Conservation (phyloP, 306 rosid genomes). For the Quercus cerris region DNA sequence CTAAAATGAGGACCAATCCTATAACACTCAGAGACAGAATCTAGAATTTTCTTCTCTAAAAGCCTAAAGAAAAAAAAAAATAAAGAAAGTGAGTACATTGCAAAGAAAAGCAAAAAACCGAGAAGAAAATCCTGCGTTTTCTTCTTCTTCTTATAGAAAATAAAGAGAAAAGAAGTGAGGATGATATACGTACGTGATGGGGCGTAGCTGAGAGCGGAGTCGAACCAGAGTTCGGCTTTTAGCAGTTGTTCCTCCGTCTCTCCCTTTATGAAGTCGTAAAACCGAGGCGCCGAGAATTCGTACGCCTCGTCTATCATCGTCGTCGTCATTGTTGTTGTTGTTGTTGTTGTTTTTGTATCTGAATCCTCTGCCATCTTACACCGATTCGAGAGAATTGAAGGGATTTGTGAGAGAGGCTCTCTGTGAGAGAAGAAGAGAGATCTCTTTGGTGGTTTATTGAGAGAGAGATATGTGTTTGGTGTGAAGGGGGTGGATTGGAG, state of each 20-base stretch:
- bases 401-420: background rate
- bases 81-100: background rate
- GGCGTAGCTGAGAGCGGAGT: conserved; percentile 66
- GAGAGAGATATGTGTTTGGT: conserved; percentile 6
- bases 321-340: background rate
- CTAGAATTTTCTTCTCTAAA: too few species aligned
- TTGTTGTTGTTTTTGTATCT: background rate
- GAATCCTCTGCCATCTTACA: conserved; percentile 36
- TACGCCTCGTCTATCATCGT: conserved; percentile 63
- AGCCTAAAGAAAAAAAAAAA: background rate
- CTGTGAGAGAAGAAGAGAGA: background rate
- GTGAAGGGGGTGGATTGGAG: background rate
- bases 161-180: background rate
- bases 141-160: background rate
- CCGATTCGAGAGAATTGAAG: background rate
- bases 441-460: background rate
- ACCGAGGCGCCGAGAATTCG: conserved; percentile 89
- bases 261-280: conserved; percentile 61
- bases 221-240: conserved; percentile 89
- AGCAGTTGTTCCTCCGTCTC: conserved; percentile 54
- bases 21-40: too few species aligned
- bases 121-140: background rate
- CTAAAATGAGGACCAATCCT: background rate
- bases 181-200: conserved; percentile 73
- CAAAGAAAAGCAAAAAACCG: background rate